Percentiles rank a stretch among this genome's conserved stretches.
phyloP scores from a whole-genome alignment of 805 yeast species.

The Spathaspora passalidarum region DNA sequence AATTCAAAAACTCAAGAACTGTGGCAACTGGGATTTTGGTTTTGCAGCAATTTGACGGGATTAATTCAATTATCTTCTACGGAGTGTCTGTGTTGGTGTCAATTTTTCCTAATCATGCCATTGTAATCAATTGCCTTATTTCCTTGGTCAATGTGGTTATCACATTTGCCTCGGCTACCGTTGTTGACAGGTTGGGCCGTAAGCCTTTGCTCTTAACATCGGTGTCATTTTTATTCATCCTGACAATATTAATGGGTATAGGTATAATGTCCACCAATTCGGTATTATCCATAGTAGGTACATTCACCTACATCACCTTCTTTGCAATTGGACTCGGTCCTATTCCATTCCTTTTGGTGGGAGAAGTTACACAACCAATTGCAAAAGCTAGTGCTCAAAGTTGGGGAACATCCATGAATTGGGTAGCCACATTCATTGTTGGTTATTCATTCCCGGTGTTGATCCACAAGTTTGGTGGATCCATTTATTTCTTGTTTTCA shows the following conservation, averaged over 20 bases:
- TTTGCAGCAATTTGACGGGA: slow-evolving; percentile 91
- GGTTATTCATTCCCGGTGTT: slow-evolving; percentile 80
- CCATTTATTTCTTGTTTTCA: slow-evolving; percentile 73
- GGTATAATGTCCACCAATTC: slow-evolving; percentile 57
- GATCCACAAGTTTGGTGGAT: slow-evolving; percentile 66
- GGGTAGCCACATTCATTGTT: slow-evolving; percentile 83
- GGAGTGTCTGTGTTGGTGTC: slow-evolving; percentile 83
- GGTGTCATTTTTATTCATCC: slow-evolving; percentile 62
- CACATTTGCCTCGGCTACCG: slow-evolving; percentile 69
- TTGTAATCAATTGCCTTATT: slow-evolving; percentile 69
- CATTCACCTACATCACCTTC: slow-evolving; percentile 71
- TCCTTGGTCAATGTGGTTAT: slow-evolving; percentile 72
- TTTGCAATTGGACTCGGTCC: slow-evolving; percentile 96
- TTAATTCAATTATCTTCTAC: slow-evolving; percentile 87
- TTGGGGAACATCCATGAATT: slow-evolving; percentile 86
- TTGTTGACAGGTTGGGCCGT: slow-evolving; percentile 77
- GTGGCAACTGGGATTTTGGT: slow-evolving; percentile 71
- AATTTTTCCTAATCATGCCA: slow-evolving; percentile 69
- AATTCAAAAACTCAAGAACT: slow-evolving; percentile 54
- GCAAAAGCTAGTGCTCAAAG: slow-evolving; percentile 89
- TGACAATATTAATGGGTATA: slow-evolving; percentile 59
- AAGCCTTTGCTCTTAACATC: slow-evolving; percentile 59
- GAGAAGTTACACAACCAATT: slow-evolving; percentile 81
- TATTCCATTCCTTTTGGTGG: slow-evolving; percentile 83
- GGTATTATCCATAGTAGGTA: slow-evolving; percentile 54